These are phyloP conservation scores for Sporothrix mexicana DNA, from an alignment of 2,329 filamentous ascomycete species.

Conservation along the genomic window DNA sequence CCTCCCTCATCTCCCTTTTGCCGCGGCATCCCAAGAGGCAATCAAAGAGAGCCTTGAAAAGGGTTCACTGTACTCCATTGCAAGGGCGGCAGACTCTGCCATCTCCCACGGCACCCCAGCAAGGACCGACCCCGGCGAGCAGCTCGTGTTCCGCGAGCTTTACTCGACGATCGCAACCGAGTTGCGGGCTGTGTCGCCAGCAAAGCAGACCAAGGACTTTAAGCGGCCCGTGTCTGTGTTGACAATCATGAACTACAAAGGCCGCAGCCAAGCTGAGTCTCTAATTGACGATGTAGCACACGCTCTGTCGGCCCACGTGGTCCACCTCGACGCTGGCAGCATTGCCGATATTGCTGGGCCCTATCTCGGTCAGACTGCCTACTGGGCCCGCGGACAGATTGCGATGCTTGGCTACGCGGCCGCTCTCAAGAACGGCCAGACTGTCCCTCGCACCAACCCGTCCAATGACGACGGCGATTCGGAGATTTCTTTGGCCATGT, in stretches of 20 bases:
- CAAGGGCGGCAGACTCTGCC: constrained; percentile 31
- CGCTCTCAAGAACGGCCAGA: constrained; percentile 60
- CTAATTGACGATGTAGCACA: constrained; percentile 44
- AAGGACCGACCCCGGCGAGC: constrained; percentile 37
- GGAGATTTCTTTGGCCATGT: constrained; percentile 41
- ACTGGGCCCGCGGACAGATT: constrained; percentile 56
- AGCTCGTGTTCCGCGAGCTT: constrained; percentile 44
- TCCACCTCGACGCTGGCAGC: constrained; percentile 71
- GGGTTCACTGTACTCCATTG: constrained; percentile 12
- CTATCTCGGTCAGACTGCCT: constrained; percentile 67
- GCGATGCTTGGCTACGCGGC: constrained; percentile 63
- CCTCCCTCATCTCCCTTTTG: constrained; percentile 8
- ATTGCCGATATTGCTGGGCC: constrained; percentile 71
- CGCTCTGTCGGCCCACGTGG: constrained; percentile 65
- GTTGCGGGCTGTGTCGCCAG: constrained; percentile 40
- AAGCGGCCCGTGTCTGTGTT: constrained; percentile 47
- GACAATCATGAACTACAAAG: constrained; percentile 46
- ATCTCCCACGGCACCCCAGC: constrained; percentile 19
- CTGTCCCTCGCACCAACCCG: constrained; percentile 49
- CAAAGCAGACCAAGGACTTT: constrained; percentile 38
- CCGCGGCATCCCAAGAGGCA: neutral
- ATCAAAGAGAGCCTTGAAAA: constrained; percentile 22
- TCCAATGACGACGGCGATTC: constrained; percentile 45
- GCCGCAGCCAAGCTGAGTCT: constrained; percentile 40
- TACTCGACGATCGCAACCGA: constrained; percentile 45